Evolutionary conservation across 1,139 yeast species (phyloP).

Genomic region (Saccharomyces hybrid): DNA sequence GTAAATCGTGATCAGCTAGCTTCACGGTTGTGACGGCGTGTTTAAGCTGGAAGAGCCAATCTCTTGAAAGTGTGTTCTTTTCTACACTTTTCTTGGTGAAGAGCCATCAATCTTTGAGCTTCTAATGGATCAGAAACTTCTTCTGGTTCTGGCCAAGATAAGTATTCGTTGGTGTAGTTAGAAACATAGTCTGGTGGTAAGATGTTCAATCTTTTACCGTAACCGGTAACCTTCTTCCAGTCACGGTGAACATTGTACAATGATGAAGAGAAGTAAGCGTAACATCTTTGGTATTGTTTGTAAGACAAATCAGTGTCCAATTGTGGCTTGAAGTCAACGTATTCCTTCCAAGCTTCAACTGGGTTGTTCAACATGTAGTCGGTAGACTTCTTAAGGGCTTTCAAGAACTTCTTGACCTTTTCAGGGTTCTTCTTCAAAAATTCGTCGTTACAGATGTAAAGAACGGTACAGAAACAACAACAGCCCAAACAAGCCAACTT

Average conservation of each 20-base stretch:
- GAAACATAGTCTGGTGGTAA: too few species aligned
- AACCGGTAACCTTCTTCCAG: too few species aligned
- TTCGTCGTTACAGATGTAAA: slow-evolving; percentile 47
- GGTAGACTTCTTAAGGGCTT: slow-evolving; percentile 45
- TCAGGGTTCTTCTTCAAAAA: slow-evolving; percentile 46
- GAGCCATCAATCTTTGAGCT: too few species aligned
- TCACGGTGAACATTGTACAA: too few species aligned
- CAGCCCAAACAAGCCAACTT: slow-evolving; percentile 52
- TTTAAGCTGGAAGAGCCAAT: too few species aligned
- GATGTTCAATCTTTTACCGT: too few species aligned
- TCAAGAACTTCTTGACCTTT: slow-evolving; percentile 40
- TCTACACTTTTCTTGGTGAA: too few species aligned
- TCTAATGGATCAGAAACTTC: too few species aligned
- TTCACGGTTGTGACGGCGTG: background rate
- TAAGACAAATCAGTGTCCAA: slow-evolving; percentile 38
- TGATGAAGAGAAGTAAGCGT: slow-evolving; percentile 41
- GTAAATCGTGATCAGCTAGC: background rate
- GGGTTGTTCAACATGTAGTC: slow-evolving; percentile 42
- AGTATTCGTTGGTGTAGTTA: too few species aligned
- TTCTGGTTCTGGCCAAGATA: too few species aligned
- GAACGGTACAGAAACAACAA: slow-evolving; percentile 52
- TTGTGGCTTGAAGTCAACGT: slow-evolving; percentile 43
- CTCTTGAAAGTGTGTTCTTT: too few species aligned
- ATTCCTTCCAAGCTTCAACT: slow-evolving; percentile 41
- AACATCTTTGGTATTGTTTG: slow-evolving; percentile 48